These are phyloP conservation scores for Allomyces arbusculus DNA, from an alignment of 192 early-diverging fungal species.

Conservation along the genomic window DNA sequence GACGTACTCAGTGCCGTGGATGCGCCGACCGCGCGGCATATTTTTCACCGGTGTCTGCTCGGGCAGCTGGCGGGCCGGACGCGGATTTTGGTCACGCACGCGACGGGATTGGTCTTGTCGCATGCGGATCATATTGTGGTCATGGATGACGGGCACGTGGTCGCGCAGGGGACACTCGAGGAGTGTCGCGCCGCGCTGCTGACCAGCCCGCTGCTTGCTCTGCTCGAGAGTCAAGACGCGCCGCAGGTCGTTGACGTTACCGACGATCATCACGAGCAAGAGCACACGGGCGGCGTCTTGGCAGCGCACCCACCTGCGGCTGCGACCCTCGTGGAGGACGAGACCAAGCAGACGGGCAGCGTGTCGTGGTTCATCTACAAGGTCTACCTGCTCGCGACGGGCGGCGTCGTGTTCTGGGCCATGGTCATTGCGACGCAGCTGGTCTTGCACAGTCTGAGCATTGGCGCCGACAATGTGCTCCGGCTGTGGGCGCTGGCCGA, in stretches of 20 bases:
- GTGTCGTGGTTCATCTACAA: constrained; percentile 58
- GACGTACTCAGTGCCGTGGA: constrained; percentile 49
- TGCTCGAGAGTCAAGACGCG: no score
- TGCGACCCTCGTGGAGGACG: constrained; percentile 10
- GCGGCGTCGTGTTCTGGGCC: constrained; percentile 39
- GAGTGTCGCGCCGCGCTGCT: constrained; percentile 4
- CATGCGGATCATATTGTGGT: constrained; percentile 35
- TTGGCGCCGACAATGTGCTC: constrained; percentile 42
- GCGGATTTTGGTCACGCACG: constrained; percentile 73
- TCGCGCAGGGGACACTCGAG: constrained; percentile 19
- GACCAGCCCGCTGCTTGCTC: no score
- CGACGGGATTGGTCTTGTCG: constrained; percentile 39
- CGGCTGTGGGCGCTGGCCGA: constrained; percentile 35
- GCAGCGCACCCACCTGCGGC: no score
- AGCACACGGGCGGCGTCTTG: no score
- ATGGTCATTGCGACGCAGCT: constrained; percentile 23
- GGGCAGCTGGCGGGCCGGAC: constrained; percentile 60
- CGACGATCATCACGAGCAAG: no score
- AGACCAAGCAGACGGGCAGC: constrained; percentile 60
- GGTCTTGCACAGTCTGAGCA: constrained; percentile 14
- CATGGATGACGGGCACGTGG: constrained; percentile 36
- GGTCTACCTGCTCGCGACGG: constrained; percentile 49
- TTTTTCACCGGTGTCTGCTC: constrained; percentile 58
- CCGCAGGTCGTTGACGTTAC: no score
- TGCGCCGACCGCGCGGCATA: constrained; percentile 72